Conservation (phyloP, 2,329 filamentous ascomycete genomes). For the Alternaria ethzedia region DNA sequence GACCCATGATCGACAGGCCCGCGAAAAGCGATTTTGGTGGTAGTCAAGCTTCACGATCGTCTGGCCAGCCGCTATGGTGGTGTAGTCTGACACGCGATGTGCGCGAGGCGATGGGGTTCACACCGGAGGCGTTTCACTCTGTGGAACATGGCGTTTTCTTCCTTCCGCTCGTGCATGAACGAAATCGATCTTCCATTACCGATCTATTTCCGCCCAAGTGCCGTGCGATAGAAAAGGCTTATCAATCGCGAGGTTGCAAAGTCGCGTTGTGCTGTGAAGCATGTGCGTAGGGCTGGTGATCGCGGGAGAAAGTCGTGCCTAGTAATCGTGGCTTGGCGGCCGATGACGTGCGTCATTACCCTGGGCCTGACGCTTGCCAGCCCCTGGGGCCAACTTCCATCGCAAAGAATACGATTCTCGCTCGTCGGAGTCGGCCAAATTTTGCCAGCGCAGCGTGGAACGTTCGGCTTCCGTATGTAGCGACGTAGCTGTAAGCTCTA, state of each 20-base stretch:
- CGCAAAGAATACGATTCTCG: conserved; percentile 2
- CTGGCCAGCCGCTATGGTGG: conserved; percentile 39
- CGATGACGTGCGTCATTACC: conserved; percentile 18
- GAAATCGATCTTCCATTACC: conserved; percentile 8
- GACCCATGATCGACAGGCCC: conserved; percentile 30
- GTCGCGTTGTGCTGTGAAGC: conserved; percentile 6
- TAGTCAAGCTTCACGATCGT: conserved; percentile 43
- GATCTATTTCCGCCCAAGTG: not conserved
- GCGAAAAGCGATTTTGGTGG: conserved; percentile 21
- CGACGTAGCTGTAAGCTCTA: conserved; percentile 19
- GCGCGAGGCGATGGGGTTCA: conserved; percentile 35
- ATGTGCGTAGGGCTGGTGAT: conserved; percentile 13
- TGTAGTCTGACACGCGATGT: conserved; percentile 42
- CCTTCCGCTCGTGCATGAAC: conserved; percentile 8
- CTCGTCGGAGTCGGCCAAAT: conserved; percentile 19
- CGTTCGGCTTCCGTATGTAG: conserved; percentile 19
- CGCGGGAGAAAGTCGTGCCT: conserved; percentile 17
- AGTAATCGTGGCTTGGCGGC: conserved; percentile 13
- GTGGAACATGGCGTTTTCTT: not conserved
- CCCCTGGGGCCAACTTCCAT: conserved; percentile 4
- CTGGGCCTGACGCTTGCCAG: not conserved
- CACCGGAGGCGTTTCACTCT: conserved; percentile 40
- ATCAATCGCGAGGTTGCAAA: not conserved
- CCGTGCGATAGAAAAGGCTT: not conserved
- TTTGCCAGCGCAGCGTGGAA: conserved; percentile 8